Conservation (phyloP, 129 eudicot species). For the Flaveria robusta region DNA sequence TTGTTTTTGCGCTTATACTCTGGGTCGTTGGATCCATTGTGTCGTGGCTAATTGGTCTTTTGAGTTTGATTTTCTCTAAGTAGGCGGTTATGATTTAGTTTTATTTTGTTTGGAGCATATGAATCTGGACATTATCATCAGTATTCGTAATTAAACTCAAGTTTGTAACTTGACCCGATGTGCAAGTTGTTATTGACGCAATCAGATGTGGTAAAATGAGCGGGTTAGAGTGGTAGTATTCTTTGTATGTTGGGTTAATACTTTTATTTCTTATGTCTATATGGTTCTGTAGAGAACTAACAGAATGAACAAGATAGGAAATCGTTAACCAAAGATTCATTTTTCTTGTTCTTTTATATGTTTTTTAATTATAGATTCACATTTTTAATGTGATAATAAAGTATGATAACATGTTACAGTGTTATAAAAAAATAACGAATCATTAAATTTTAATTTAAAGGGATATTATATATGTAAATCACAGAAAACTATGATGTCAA, state of each 20-base stretch:
- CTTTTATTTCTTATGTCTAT: too few species aligned
- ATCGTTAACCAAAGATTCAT: too few species aligned
- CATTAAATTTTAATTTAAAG: too few species aligned
- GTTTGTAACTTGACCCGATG: slow-evolving; percentile 18
- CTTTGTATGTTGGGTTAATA: not conserved
- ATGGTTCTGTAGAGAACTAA: too few species aligned
- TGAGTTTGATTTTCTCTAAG: slow-evolving; percentile 49
- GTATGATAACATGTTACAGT: too few species aligned
- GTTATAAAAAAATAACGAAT: too few species aligned
- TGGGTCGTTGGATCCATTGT: slow-evolving; percentile 66
- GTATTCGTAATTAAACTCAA: slow-evolving; percentile 21
- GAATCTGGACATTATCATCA: not conserved
- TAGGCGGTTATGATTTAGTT: slow-evolving; percentile 24
- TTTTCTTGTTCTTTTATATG: too few species aligned
- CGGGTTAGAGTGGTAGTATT: not conserved
- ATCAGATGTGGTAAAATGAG: not conserved
- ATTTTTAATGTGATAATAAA: too few species aligned
- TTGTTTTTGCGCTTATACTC: slow-evolving; percentile 41
- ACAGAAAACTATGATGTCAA: too few species aligned
- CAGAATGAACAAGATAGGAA: too few species aligned
- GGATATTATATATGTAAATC: too few species aligned
- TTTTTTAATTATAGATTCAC: too few species aligned
- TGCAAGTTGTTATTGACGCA: slow-evolving; percentile 15
- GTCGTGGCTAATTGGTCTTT: slow-evolving; percentile 62
- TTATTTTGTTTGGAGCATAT: slow-evolving; percentile 11